Conservation (phyloP, 768 basidiomycete species). For the Boletales sp. region DNA sequence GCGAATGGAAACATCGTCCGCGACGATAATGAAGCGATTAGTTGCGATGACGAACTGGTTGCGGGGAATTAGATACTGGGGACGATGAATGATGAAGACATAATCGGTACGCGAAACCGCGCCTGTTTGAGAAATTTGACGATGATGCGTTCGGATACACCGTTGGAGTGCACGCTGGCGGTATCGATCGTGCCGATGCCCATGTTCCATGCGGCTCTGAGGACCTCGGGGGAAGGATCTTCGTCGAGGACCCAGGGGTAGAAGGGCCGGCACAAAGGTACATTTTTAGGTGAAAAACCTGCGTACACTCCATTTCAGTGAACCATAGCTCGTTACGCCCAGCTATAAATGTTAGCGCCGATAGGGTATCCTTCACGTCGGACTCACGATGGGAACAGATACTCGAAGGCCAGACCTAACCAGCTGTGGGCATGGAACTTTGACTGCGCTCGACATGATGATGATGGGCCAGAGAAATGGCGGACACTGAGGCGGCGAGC, state of each 20-base stretch:
- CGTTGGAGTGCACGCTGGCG: constrained; percentile 36
- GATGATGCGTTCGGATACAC: constrained; percentile 36
- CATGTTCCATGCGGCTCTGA: constrained; percentile 38
- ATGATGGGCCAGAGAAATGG: too few species aligned
- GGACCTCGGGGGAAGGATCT: constrained; percentile 27
- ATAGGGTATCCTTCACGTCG: too few species aligned
- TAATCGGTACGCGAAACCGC: too few species aligned
- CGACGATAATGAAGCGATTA: constrained; percentile 23
- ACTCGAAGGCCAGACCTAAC: constrained; percentile 32
- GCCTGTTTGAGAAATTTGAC: constrained; percentile 35
- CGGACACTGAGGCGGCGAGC: too few species aligned
- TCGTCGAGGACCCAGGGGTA: constrained; percentile 28
- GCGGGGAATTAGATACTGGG: constrained; percentile 32
- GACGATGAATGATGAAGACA: neutral
- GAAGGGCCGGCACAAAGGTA: neutral
- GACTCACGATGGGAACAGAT: constrained; percentile 32
- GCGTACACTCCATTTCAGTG: constrained; percentile 25
- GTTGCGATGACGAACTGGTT: constrained; percentile 30
- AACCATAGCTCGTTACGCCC: constrained; percentile 26
- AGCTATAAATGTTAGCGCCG: constrained; percentile 13
- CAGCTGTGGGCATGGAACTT: constrained; percentile 28
- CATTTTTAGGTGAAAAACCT: neutral
- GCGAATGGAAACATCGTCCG: neutral
- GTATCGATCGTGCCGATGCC: constrained; percentile 41
- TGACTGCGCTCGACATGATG: too few species aligned